Evolutionary conservation across 768 basidiomycete species (phyloP), one percentile per base, ranked within the genome.

Genomic region (Trametes meyenii): DNA sequence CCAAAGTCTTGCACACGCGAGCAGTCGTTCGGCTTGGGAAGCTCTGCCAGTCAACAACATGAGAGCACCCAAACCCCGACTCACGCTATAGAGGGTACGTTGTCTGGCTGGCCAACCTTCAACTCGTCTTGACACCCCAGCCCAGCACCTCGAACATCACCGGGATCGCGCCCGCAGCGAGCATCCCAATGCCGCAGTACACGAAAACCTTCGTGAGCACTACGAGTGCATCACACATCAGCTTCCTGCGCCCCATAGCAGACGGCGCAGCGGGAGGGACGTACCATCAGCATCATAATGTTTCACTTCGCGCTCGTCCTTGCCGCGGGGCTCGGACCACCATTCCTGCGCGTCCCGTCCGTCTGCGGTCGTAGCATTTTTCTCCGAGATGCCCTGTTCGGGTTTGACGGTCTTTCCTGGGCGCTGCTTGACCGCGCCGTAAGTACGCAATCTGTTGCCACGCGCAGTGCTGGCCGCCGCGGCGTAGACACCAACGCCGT

Each of bases 131-230:
- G 50, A 88, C 78, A 23, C 90, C 90, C 86, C 85, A 89, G 1
- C 86, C 89, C 7, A 90, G 66, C 2, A 83, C 53, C 66, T 89
- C 85, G 66, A 92, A 94, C 67, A 85, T 71, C 13, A 87, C 75
- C 0, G 93, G 93, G 35, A 88, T 76, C 0, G 78, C 73, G 65
- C 89, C 85, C 14, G 77, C 73, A 2, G 87, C 83, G 12, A 95
- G 70, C 13, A 89, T 73, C 0, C 84, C 93, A 61, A 98, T 96
- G 0, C 96, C 95, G 52, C 83, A 81, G 71, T 98, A 96, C 5
- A 96, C 94, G 45, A 93, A 85, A 13, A 95, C 86, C 77, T 95
- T 96, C 26, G 94, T 95, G 63, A 95, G 74, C 8, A 95, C 93
- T 94, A n/a, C 17, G 40, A 19, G 38, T 33, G 1, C 19, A 33